Conservation (phyloP, 805 yeast genomes). For the Kodamaea kaohsiungensis region DNA sequence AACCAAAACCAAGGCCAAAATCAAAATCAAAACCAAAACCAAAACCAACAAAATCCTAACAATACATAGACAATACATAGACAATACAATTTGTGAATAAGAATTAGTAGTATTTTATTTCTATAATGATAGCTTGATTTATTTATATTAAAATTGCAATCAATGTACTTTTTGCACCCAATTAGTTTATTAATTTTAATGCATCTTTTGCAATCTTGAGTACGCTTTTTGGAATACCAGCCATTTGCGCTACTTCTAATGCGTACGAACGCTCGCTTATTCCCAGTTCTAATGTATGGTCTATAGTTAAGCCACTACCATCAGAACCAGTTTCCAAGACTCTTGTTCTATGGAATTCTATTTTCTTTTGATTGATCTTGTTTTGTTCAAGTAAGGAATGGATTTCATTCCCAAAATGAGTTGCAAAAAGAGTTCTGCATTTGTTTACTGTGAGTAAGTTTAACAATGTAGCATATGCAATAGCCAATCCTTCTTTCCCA, state of each 20-base stretch:
- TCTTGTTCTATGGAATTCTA: slow-evolving; percentile 34
- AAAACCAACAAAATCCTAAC: not conserved
- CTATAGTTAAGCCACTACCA: slow-evolving; percentile 34
- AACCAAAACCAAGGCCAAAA: slow-evolving; percentile 10
- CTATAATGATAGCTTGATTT: not conserved
- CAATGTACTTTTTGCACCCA: not conserved
- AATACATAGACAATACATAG: not conserved
- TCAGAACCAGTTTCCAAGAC: slow-evolving; percentile 22
- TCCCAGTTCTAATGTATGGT: slow-evolving; percentile 65
- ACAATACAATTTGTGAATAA: too few relatives aligned
- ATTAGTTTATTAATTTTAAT: slow-evolving; percentile 11
- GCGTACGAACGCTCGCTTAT: slow-evolving; percentile 78
- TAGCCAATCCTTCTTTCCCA: slow-evolving; percentile 78
- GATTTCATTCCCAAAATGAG: slow-evolving; percentile 63
- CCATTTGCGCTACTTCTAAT: slow-evolving; percentile 69
- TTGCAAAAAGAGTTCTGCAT: slow-evolving; percentile 83
- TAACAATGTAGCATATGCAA: slow-evolving; percentile 74
- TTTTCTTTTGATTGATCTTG: slow-evolving; percentile 24
- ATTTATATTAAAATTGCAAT: not conserved
- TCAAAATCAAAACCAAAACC: not conserved
- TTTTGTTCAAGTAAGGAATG: slow-evolving; percentile 33
- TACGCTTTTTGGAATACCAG: slow-evolving; percentile 73
- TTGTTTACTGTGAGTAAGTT: slow-evolving; percentile 54
- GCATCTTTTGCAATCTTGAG: slow-evolving; percentile 50
- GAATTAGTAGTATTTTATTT: not conserved